Evolutionary conservation across 2,329 filamentous ascomycete genomes (phyloP).

Genomic region (Ceratocystis huliohia): DNA sequence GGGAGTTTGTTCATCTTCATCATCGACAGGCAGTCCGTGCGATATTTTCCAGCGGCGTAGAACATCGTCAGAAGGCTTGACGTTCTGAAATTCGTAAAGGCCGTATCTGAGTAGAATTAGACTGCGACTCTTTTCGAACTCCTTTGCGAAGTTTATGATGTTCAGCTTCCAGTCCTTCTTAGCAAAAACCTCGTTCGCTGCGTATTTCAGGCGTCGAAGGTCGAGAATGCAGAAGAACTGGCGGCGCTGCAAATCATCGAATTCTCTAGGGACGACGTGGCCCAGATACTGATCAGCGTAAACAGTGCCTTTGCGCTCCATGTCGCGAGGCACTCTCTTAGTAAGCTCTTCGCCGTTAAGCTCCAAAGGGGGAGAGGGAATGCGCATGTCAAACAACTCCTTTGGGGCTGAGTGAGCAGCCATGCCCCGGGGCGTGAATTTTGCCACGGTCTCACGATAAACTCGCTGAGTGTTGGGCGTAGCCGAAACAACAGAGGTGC

Average conservation of each 20-base stretch:
- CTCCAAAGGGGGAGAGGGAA: conserved; percentile 43
- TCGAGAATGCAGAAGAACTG: conserved; percentile 53
- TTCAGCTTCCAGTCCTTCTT: conserved; percentile 53
- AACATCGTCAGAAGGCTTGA: conserved; percentile 45
- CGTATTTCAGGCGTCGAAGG: conserved; percentile 47
- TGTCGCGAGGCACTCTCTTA: conserved; percentile 41
- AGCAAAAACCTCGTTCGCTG: conserved; percentile 46
- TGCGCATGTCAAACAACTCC: conserved; percentile 46
- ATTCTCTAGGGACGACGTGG: conserved; percentile 43
- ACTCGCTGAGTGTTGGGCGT: conserved; percentile 33
- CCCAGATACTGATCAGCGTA: conserved; percentile 48
- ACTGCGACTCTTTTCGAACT: conserved; percentile 51
- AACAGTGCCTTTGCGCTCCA: conserved; percentile 40
- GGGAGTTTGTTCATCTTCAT: conserved; percentile 26
- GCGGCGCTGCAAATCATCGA: conserved; percentile 46
- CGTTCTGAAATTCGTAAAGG: conserved; percentile 50
- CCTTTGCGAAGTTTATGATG: conserved; percentile 49
- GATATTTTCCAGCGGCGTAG: conserved; percentile 46
- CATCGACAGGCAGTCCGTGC: conserved; percentile 39
- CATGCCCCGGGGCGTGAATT: conserved; percentile 39
- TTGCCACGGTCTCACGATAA: conserved; percentile 35
- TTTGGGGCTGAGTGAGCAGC: conserved; percentile 34
- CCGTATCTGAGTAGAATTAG: conserved; percentile 50
- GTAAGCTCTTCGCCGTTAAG: conserved; percentile 43
- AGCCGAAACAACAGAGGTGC: conserved; percentile 33